phyloP scores from a whole-genome alignment of 139 green algal genomes.

The Micractinium sp. region DNA sequence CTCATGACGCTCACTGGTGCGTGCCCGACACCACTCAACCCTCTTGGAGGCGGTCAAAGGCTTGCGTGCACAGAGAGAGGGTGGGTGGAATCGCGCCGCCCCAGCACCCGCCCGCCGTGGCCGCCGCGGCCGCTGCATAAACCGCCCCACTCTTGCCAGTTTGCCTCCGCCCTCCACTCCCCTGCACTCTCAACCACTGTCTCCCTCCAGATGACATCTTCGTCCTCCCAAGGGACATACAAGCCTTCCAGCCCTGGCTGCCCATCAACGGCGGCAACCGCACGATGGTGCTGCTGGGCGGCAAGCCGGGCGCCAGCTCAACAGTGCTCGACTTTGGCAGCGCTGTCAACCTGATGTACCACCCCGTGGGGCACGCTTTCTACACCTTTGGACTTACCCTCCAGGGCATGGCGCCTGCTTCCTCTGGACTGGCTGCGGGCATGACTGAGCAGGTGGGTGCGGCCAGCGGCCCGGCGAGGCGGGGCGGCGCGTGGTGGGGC shows the following conservation, averaged over 20 bases:
- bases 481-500: background rate
- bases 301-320: background rate
- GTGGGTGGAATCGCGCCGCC: too few species aligned
- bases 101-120: too few species aligned
- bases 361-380: background rate
- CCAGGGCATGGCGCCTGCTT: background rate
- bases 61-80: too few species aligned
- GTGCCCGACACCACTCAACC: background rate
- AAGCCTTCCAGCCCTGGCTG: background rate
- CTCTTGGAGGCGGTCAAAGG: too few species aligned
- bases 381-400: background rate
- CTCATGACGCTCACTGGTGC: background rate
- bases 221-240: background rate
- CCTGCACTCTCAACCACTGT: background rate
- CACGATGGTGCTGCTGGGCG: background rate
- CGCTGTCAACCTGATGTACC: background rate
- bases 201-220: background rate
- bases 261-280: conserved; percentile 7
- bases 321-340: background rate
- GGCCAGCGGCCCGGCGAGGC: too few species aligned
- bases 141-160: background rate
- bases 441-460: background rate
- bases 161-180: background rate
- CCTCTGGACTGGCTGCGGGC: background rate
- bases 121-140: background rate